Percentiles rank a stretch among this genome's conserved stretches.
These are phyloP conservation scores for Beverwykella pulmonaria DNA, from an alignment of 495 filamentous ascomycete species.

Conservation along the genomic window DNA sequence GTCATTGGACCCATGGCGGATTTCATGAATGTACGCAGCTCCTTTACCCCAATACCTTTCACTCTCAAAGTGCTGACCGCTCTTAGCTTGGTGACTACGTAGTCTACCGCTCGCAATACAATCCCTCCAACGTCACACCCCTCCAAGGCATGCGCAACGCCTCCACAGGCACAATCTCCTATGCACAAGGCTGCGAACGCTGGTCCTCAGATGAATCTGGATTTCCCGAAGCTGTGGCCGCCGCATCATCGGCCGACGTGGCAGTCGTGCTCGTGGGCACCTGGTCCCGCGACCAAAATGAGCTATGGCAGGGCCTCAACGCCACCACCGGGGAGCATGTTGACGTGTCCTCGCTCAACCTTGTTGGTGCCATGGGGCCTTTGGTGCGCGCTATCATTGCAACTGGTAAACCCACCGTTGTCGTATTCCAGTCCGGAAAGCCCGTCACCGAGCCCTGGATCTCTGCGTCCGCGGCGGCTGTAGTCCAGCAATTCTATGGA, in stretches of 20 bases:
- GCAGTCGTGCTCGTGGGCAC: slow-evolving; percentile 74
- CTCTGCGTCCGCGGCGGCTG: slow-evolving; percentile 58
- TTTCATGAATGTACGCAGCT: slow-evolving; percentile 63
- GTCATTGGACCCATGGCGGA: slow-evolving; percentile 77
- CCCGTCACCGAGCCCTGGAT: slow-evolving; percentile 72
- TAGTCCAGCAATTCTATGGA: slow-evolving; percentile 73
- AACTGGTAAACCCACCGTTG: slow-evolving; percentile 67
- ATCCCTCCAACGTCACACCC: slow-evolving; percentile 60
- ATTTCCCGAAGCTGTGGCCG: slow-evolving; percentile 63
- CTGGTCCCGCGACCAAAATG: slow-evolving; percentile 69
- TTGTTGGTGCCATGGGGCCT: slow-evolving; percentile 70
- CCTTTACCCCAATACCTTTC: neutral
- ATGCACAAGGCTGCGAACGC: slow-evolving; percentile 70
- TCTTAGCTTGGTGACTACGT: slow-evolving; percentile 66
- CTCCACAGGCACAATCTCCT: slow-evolving; percentile 61
- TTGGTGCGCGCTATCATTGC: slow-evolving; percentile 65
- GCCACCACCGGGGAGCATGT: slow-evolving; percentile 75
- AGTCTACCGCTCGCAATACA: slow-evolving; percentile 60
- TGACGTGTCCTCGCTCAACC: slow-evolving; percentile 61
- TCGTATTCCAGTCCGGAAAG: slow-evolving; percentile 70
- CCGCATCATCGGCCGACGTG: slow-evolving; percentile 66
- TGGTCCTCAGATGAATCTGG: slow-evolving; percentile 69
- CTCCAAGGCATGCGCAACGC: slow-evolving; percentile 64
- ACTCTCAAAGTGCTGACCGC: slow-evolving; percentile 29
- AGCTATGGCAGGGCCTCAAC: slow-evolving; percentile 69